Conservation (phyloP, 2,329 filamentous ascomycete genomes). For the Fusarium sp. region DNA sequence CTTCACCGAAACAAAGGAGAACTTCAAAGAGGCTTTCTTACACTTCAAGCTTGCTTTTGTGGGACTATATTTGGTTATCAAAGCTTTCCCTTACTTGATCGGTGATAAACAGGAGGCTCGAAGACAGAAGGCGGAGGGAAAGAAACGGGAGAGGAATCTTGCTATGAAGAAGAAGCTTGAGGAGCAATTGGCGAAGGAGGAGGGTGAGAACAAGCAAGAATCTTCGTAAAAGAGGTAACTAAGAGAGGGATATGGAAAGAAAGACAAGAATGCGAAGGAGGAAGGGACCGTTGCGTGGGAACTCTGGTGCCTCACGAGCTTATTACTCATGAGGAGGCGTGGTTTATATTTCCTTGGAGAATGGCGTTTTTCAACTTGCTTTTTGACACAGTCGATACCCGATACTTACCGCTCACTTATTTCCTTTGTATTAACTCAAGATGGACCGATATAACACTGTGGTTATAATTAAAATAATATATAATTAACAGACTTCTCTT, state of each 20-base stretch:
- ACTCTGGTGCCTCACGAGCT: neutral
- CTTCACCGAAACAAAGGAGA: slow-evolving; percentile 15
- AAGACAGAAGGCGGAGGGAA: slow-evolving; percentile 2
- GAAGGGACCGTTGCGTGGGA: neutral
- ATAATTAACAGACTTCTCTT: too few species aligned
- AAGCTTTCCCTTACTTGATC: neutral
- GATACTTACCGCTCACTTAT: neutral
- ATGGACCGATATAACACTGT: neutral
- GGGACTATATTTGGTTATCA: neutral
- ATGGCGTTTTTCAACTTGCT: neutral
- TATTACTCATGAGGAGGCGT: neutral
- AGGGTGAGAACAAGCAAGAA: neutral
- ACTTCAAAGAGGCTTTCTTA: slow-evolving; percentile 8
- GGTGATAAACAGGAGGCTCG: slow-evolving; percentile 1
- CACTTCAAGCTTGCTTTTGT: slow-evolving; percentile 14
- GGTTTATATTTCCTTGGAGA: neutral
- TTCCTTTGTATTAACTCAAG: neutral
- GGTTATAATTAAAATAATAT: too few species aligned
- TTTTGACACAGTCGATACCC: neutral
- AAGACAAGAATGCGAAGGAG: neutral
- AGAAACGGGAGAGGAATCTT: slow-evolving; percentile 1
- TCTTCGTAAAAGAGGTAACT: too few species aligned
- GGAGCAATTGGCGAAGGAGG: slow-evolving; percentile 9
- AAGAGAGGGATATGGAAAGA: neutral
- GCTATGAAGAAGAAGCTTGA: slow-evolving; percentile 10